Percentiles rank a stretch among this genome's conserved stretches.
These are phyloP conservation scores for Rusavskia elegans DNA, from an alignment of 495 filamentous ascomycete genomes.

Conservation along the genomic window DNA sequence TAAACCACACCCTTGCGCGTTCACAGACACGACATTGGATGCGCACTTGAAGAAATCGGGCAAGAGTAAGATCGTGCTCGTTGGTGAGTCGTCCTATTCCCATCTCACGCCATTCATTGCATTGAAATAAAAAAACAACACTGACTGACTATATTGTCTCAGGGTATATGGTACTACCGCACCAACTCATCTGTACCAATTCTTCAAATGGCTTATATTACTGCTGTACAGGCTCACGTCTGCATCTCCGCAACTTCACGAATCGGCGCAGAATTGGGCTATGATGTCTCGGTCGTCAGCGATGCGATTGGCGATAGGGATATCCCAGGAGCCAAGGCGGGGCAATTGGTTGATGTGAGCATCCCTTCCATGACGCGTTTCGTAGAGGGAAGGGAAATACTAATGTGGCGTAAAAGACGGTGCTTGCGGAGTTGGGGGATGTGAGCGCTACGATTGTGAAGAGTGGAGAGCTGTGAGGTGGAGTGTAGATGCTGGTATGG, in stretches of 20 bases:
- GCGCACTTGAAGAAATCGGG: slow-evolving; percentile 20
- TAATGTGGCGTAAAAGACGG: slow-evolving; percentile 3
- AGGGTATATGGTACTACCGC: slow-evolving; percentile 11
- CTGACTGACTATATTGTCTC: too few species aligned
- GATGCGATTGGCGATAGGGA: slow-evolving; percentile 44
- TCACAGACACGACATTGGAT: slow-evolving; percentile 30
- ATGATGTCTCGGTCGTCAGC: slow-evolving; percentile 38
- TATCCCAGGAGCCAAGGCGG: slow-evolving; percentile 34
- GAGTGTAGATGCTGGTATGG: too few species aligned
- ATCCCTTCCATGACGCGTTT: background rate
- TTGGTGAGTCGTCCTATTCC: slow-evolving; percentile 21
- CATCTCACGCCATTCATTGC: too few species aligned
- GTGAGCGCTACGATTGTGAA: slow-evolving; percentile 30
- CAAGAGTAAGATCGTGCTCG: slow-evolving; percentile 32
- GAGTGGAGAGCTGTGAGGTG: slow-evolving; percentile 11
- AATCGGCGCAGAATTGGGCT: slow-evolving; percentile 36
- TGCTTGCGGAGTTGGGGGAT: slow-evolving; percentile 30
- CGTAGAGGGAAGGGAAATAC: background rate
- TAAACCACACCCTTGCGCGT: slow-evolving; percentile 32
- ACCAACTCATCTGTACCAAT: background rate
- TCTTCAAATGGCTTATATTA: too few species aligned
- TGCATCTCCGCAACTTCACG: slow-evolving; percentile 45
- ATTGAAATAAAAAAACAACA: too few species aligned
- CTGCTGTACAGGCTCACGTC: slow-evolving; percentile 31
- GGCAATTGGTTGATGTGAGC: slow-evolving; percentile 20